A percentile compares a stretch with the other conserved stretches of the same genome.
Evolutionary conservation across 768 basidiomycete species (phyloP).

Genomic region (Suillus brevipes): DNA sequence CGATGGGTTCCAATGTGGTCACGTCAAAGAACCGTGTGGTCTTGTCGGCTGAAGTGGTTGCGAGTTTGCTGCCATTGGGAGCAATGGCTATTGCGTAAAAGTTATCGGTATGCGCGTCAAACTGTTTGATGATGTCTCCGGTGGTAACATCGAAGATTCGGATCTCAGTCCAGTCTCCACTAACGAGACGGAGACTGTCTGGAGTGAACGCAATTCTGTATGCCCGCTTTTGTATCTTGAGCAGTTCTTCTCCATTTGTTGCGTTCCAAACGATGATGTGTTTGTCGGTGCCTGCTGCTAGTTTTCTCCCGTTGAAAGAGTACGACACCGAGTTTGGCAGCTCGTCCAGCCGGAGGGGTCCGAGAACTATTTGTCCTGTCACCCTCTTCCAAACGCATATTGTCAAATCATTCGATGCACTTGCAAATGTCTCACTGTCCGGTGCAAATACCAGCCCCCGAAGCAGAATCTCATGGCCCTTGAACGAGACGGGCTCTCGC

Average conservation of each 20-base stretch:
- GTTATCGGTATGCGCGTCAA: not conserved
- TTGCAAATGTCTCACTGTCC: not conserved
- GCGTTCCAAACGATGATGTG: constrained; percentile 2
- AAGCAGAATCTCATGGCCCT: not conserved
- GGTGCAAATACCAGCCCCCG: not conserved
- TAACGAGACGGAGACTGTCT: not conserved
- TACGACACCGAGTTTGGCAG: not conserved
- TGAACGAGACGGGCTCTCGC: not conserved
- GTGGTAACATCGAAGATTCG: not conserved
- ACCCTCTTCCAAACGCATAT: not conserved
- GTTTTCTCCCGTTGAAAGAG: not conserved
- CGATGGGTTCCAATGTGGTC: not conserved
- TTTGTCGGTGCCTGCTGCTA: constrained; percentile 10
- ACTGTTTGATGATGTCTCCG: not conserved
- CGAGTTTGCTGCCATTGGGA: not conserved
- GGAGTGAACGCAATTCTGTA: not conserved
- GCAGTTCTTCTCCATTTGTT: not conserved
- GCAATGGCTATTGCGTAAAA: not conserved
- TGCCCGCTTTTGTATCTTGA: not conserved
- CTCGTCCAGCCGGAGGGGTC: not conserved
- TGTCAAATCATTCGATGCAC: not conserved
- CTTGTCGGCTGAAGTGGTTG: not conserved
- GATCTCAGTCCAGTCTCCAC: not conserved
- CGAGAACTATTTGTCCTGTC: not conserved
- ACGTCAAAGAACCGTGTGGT: not conserved